A percentile compares a stretch with the other conserved stretches of the same genome.
These are phyloP conservation scores for Pyricularia sp. DNA, from an alignment of 2,329 filamentous ascomycete species.

Conservation along the genomic window DNA sequence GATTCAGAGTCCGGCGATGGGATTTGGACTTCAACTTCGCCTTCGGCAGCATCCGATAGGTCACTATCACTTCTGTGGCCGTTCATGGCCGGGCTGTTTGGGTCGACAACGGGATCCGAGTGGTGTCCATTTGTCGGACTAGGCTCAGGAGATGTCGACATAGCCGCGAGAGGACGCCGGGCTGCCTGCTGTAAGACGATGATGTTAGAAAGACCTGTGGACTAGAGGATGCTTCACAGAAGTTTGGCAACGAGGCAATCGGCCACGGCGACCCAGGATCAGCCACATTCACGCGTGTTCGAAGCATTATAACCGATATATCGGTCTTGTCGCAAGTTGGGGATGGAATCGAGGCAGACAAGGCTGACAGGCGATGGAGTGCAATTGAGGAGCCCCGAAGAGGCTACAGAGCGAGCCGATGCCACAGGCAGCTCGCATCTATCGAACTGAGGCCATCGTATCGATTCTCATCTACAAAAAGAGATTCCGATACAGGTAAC, in stretches of 20 bases:
- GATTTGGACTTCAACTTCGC: conserved; percentile 20
- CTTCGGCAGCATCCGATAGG: conserved; percentile 50
- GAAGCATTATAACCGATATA: conserved; percentile 10
- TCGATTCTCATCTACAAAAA: conserved; percentile 17
- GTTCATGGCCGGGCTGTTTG: conserved; percentile 23
- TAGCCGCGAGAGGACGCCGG: conserved; percentile 47
- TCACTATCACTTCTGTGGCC: conserved; percentile 57
- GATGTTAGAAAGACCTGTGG: conserved; percentile 27
- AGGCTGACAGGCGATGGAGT: conserved; percentile 31
- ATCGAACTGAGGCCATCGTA: conserved; percentile 21
- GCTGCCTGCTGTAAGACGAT: conserved; percentile 43
- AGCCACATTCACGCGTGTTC: not conserved
- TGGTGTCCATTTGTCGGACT: conserved; percentile 55
- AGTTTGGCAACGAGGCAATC: not conserved
- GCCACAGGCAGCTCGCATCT: conserved; percentile 17
- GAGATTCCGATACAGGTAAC: not conserved
- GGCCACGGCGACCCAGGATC: not conserved
- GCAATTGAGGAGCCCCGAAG: conserved; percentile 27
- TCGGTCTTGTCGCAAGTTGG: conserved; percentile 29
- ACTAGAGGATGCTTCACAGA: not conserved
- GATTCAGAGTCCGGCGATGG: conserved; percentile 1
- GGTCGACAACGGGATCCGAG: conserved; percentile 38
- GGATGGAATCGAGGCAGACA: conserved; percentile 29
- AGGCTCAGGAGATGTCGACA: conserved; percentile 49
- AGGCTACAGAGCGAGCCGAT: conserved; percentile 10